Base-by-base conservation (phyloP, 2,329 filamentous ascomycete genomes). In the Curvularia verruculosa region DNA sequence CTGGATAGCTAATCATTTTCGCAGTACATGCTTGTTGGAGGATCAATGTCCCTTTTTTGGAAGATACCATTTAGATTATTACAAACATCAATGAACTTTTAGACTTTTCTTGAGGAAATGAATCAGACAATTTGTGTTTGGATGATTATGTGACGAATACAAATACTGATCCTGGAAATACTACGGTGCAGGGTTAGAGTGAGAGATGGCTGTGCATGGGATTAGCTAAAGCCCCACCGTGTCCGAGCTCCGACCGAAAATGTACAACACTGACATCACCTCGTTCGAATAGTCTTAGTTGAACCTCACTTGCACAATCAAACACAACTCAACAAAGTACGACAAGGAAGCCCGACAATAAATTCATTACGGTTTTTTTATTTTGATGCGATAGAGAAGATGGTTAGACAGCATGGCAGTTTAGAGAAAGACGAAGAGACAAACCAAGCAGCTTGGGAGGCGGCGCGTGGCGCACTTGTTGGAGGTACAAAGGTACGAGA, bases 381-480 rank as follows among this genome's bases (percentile, higher is more conserved):
- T 55, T 23, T 24, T 44, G 21, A 15, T 21, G 18, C 28, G 18
- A 28, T 40, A 39, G 15, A 13, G 6, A 43, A 37, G 19, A 71
- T 64, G 53, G 71, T 86, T 80, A 78, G 77, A 61, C 69, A 78
- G 52, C 82, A 86, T 77, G 86, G 84, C 65, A 83, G 81, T 60
- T 78, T 89, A 69, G 74, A 68, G 13, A 84, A 84, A 49, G 85
- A 84, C 64, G 84, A 85, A 40, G 90, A 94, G 74, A 86, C 88
- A 48, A 84, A 84, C 61, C 81, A 84, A 54, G 90, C 90, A 45
- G 87, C 88, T 40, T 89, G 87, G 86, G 88, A 90, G 68, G 90
- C 89, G 34, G 83, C 82, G 2, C 83, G 83, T 60, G 91, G 90
- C 34, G 90, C 88, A 18, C 76, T 85, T 29, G 77, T 82, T 44